Conservation (phyloP, 164 flowering plant genomes). For the grape (Vitis vinifera) region ASM3070453v1 NC_081810.1:19066001-19066500, state of each 20-base stretch:
- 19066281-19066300: conserved; percentile 42
- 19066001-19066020: conserved; percentile 33
- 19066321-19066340: conserved; percentile 25
- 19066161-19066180: conserved; percentile 31
- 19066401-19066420: conserved; percentile 41
- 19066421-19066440: conserved; percentile 34
- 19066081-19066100: conserved; percentile 35
- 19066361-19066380: conserved; percentile 30
- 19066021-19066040: conserved; percentile 32
- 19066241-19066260: conserved; percentile 22
- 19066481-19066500: conserved; percentile 32
- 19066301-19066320: conserved; percentile 27
- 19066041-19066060: conserved; percentile 31
- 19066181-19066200: conserved; percentile 35
- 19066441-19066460: conserved; percentile 29
- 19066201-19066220: conserved; percentile 29
- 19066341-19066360: conserved; percentile 15
- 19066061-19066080: conserved; percentile 20
- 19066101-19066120: conserved; percentile 25
- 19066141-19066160: conserved; percentile 34
- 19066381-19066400: conserved; percentile 1
- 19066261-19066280: conserved; percentile 27
- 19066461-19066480: conserved; percentile 30
- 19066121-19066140: conserved; percentile 29
- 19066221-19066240: conserved; percentile 27